Conservation (phyloP, 805 yeast species). For the Ascoidea asiatica region DNA sequence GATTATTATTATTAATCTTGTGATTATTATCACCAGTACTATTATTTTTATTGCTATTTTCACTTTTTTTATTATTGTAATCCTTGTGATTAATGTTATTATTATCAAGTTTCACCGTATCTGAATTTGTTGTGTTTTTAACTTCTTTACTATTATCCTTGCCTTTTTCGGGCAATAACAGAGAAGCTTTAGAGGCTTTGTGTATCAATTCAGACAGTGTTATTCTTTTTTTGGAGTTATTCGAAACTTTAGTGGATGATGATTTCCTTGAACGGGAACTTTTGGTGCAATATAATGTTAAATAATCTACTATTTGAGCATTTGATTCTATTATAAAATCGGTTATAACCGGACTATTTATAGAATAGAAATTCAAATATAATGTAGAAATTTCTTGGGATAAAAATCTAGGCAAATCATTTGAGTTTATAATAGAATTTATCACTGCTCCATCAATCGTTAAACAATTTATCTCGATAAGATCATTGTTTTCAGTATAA, state of each 20-base stretch:
- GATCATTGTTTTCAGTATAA: conserved; percentile 11
- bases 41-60: no score
- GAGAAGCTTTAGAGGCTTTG: no score
- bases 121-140: neutral
- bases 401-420: conserved; percentile 22
- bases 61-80: no score
- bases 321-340: conserved; percentile 19
- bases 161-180: no score
- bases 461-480: conserved; percentile 15
- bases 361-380: conserved; percentile 19
- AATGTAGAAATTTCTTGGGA: conserved; percentile 24
- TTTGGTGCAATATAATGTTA: conserved; percentile 7
- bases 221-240: neutral
- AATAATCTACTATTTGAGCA: conserved; percentile 11
- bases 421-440: conserved; percentile 15
- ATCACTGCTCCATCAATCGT: conserved; percentile 14
- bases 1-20: no score
- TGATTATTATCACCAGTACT: no score
- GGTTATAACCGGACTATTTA: conserved; percentile 19
- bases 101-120: neutral
- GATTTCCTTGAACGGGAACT: neutral
- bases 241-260: neutral
- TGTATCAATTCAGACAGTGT: conserved; percentile 2
- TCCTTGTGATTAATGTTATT: no score
- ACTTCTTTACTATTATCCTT: no score